Evolutionary conservation across 768 basidiomycete species (phyloP), one percentile per base, ranked within the genome.

Genomic region (Leccinum sublutescens): DNA sequence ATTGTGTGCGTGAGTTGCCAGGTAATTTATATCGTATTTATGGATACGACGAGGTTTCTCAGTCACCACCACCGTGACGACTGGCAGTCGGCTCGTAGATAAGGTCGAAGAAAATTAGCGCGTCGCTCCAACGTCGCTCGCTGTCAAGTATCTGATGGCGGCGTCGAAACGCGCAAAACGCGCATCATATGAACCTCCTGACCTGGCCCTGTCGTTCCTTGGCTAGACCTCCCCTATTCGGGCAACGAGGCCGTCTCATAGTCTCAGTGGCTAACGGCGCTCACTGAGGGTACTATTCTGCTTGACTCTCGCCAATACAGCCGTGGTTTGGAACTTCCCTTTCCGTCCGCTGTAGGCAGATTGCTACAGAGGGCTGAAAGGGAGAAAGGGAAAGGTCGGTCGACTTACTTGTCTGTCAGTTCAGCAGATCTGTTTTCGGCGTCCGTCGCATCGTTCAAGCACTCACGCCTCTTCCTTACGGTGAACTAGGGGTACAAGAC

Each of bases 341-440:
- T 67, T 67, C 66, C 66, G 66, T 67, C 66, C 64, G 66, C 62
- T 66, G 64, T 69, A 68, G 62, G 66, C 59, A 62, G 21, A 47
- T 49, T 29, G 47, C 64, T 61, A 19, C 67, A 66, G 59, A 52
- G 67, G 60, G 29, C 64, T 53, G 66, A 68, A 68, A 58, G 67
- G 64, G 43, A 56, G 59, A 47, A 56, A 51, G 23, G 47, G 58
- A 47, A 56, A 51, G 27, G 47, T 55, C 10, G 17, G 47, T 38
- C 57, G 7, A 19, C 17, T 33, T 49, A 33, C 52, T 17, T n/a
- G 33, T 36, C 54, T 47, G 48, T 61, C 34, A 31, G 14, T 27
- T 17, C 4, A 34, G 5, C 23, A 49, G 40, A 49, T 33, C 48
- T 14, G 29, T 38, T 40, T 12, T 25, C 15, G 40, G 27, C 19